Evolutionary conservation across 1,284 basidiomycete genomes (phyloP).

Genomic region (Fomes fomentarius): DNA sequence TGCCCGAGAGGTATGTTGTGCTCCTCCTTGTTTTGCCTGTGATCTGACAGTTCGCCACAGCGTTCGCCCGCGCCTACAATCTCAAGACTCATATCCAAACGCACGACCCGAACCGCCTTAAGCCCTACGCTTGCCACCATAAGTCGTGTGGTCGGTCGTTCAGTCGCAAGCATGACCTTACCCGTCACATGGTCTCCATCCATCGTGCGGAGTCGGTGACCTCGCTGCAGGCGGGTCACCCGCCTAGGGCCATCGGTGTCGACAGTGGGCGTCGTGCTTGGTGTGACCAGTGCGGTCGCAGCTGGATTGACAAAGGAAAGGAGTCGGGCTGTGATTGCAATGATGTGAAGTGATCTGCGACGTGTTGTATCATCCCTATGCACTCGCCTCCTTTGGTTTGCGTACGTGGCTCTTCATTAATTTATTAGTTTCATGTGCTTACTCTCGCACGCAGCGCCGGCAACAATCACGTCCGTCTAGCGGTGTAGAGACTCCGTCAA

Average conservation of each 20-base stretch:
- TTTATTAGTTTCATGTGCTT: constrained; percentile 1
- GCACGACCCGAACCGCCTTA: constrained; percentile 84
- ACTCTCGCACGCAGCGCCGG: constrained; percentile 22
- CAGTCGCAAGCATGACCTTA: constrained; percentile 88
- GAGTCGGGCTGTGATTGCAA: constrained; percentile 62
- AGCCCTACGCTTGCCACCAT: constrained; percentile 85
- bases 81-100: constrained; percentile 90
- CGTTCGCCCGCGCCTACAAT: constrained; percentile 90
- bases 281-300: constrained; percentile 77
- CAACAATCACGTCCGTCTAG: constrained; percentile 39
- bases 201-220: constrained; percentile 68
- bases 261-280: constrained; percentile 62
- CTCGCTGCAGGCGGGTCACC: constrained; percentile 33
- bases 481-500: constrained; percentile 26
- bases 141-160: constrained; percentile 83
- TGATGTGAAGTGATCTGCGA: constrained; percentile 59
- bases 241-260: constrained; percentile 54
- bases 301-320: constrained; percentile 63
- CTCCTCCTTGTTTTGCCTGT: constrained; percentile 9
- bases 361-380: constrained; percentile 2
- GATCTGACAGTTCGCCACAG: constrained; percentile 39
- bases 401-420: constrained; percentile 27
- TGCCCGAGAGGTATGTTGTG: constrained; percentile 66
- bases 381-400: constrained; percentile 26
- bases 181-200: constrained; percentile 84